Conservation (phyloP, 345 rosid genomes). For the Passiflora organensis region DNA sequence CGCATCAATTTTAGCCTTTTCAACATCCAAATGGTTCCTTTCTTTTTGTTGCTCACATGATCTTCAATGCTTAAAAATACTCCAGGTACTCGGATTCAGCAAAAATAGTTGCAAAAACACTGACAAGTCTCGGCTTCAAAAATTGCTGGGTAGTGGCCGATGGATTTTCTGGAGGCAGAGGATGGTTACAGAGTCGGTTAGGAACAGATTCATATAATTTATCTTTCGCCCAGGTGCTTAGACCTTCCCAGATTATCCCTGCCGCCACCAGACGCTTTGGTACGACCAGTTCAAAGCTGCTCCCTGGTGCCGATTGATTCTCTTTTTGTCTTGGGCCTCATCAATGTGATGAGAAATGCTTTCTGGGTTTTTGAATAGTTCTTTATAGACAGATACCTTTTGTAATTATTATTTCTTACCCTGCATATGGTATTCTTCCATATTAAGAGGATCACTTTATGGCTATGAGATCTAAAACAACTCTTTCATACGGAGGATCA, state of each 20-base stretch:
- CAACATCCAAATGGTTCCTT: not conserved
- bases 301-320: conserved; percentile 55
- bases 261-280: conserved; percentile 54
- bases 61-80: not conserved
- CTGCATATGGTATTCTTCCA: no score
- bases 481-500: no score
- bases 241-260: conserved; percentile 64
- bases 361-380: not conserved
- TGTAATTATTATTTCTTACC: not conserved
- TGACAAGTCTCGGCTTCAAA: conserved; percentile 68
- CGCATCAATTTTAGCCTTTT: not conserved
- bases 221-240: conserved; percentile 55
- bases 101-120: conserved; percentile 62
- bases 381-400: not conserved
- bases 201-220: conserved; percentile 78
- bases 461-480: no score
- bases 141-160: conserved; percentile 69
- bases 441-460: no score
- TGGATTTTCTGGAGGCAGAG: conserved; percentile 83
- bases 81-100: conserved; percentile 77
- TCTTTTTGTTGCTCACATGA: not conserved
- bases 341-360: not conserved
- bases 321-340: not conserved
- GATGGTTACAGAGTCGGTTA: conserved; percentile 84
- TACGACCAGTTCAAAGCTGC: conserved; percentile 61